phyloP scores from a whole-genome alignment of 805 yeast species.

The Yarrowia sp. region DNA sequence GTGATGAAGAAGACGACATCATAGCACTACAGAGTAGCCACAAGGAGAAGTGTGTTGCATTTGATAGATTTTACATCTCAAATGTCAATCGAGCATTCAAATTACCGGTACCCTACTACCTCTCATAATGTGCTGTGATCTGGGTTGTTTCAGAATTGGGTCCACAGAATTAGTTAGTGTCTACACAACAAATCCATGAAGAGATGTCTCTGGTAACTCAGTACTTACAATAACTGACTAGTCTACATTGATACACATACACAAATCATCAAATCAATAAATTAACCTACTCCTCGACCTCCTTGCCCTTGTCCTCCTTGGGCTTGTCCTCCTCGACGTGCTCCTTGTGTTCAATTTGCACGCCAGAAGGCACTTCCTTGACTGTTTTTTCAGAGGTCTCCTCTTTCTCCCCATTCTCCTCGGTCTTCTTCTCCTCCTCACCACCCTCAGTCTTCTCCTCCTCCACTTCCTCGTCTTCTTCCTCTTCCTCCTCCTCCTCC shows the following conservation, averaged over 20 bases:
- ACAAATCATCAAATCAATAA: background rate
- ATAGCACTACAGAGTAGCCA: no score
- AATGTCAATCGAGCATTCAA: no score
- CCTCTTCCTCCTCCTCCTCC: background rate
- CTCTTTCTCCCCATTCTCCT: background rate
- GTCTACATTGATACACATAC: no score
- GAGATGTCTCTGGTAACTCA: no score
- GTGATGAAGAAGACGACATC: no score
- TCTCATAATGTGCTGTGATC: no score
- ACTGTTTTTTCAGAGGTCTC: background rate
- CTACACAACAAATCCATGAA: no score
- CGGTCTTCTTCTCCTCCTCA: background rate
- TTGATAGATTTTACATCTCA: no score
- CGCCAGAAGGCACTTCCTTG: background rate
- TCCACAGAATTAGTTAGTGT: background rate
- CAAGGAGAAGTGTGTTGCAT: no score
- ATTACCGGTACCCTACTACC: no score
- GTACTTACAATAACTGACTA: no score
- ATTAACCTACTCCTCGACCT: background rate
- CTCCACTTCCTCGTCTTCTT: background rate
- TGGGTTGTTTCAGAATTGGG: no score
- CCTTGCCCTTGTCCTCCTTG: background rate
- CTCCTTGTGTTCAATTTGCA: slow-evolving; percentile 9
- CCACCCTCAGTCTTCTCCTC: background rate
- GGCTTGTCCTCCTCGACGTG: background rate